Conservation (phyloP, 2,329 filamentous ascomycete species). For the Paecilomyces variotii region DNA sequence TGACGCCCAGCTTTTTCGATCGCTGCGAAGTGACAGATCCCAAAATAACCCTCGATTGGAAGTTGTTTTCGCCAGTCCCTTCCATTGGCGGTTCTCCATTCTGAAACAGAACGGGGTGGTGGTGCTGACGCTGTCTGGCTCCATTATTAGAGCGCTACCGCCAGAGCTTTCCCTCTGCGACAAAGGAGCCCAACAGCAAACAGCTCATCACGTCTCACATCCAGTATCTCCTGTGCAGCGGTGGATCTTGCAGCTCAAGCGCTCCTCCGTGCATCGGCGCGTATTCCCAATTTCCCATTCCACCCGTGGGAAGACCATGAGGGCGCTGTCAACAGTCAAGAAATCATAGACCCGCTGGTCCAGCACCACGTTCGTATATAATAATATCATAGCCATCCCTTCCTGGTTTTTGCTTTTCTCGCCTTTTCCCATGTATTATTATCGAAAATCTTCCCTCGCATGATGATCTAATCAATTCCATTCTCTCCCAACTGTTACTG, state of each 20-base stretch:
- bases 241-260: background rate
- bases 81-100: constrained; percentile 1
- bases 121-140: background rate
- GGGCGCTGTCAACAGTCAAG: background rate
- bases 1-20: background rate
- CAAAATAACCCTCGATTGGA: constrained; percentile 13
- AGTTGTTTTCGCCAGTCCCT: constrained; percentile 1
- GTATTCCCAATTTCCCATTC: background rate
- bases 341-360: background rate
- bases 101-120: background rate
- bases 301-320: background rate
- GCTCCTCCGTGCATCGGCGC: background rate
- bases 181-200: background rate
- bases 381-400: background rate
- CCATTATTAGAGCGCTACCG: background rate
- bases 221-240: background rate
- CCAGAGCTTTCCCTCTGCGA: background rate
- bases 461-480: background rate
- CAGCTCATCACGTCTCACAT: background rate
- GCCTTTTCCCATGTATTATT: background rate
- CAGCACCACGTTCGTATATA: background rate
- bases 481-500: background rate
- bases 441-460: background rate
- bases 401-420: background rate
- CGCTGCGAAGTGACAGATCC: constrained; percentile 12